Evolutionary conservation across 768 basidiomycete genomes (phyloP).

Genomic region (Coprinopsis strossmayeri): DNA sequence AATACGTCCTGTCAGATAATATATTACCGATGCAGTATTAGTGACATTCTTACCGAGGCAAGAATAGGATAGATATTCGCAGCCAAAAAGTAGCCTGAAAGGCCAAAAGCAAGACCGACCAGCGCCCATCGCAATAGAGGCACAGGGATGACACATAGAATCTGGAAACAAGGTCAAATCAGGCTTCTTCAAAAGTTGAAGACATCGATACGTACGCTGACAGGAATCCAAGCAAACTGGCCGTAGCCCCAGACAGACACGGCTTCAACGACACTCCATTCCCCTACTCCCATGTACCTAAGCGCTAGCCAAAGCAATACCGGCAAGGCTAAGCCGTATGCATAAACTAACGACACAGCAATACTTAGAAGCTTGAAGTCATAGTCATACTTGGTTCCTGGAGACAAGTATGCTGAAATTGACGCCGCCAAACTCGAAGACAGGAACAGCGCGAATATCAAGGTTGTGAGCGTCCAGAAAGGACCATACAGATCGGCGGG

Average conservation of each 20-base stretch:
- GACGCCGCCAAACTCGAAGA: slow-evolving; percentile 90
- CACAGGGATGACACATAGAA: slow-evolving; percentile 83
- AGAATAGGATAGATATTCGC: slow-evolving; percentile 88
- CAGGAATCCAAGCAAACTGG: slow-evolving; percentile 85
- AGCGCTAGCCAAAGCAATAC: slow-evolving; percentile 78
- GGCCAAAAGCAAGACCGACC: slow-evolving; percentile 59
- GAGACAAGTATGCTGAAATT: slow-evolving; percentile 79
- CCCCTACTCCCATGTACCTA: slow-evolving; percentile 80
- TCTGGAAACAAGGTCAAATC: too few relatives aligned
- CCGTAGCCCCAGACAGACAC: slow-evolving; percentile 77
- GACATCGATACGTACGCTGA: slow-evolving; percentile 47
- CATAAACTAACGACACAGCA: slow-evolving; percentile 78
- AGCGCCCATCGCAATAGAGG: slow-evolving; percentile 79
- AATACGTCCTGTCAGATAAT: not conserved
- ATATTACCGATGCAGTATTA: not conserved
- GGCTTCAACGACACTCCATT: slow-evolving; percentile 86
- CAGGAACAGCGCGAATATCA: slow-evolving; percentile 89
- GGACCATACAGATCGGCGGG: slow-evolving; percentile 84
- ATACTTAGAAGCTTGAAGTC: slow-evolving; percentile 83
- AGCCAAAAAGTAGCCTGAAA: slow-evolving; percentile 86
- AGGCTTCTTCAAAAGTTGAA: too few relatives aligned
- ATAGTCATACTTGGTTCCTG: slow-evolving; percentile 59
- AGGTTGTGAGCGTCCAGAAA: slow-evolving; percentile 96
- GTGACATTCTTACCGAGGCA: slow-evolving; percentile 49
- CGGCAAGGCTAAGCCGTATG: slow-evolving; percentile 81